Evolutionary conservation across 73 alveolate genomes (phyloP), one percentile per base, ranked within the genome.

Genomic region (Symbiodinium natans): DNA sequence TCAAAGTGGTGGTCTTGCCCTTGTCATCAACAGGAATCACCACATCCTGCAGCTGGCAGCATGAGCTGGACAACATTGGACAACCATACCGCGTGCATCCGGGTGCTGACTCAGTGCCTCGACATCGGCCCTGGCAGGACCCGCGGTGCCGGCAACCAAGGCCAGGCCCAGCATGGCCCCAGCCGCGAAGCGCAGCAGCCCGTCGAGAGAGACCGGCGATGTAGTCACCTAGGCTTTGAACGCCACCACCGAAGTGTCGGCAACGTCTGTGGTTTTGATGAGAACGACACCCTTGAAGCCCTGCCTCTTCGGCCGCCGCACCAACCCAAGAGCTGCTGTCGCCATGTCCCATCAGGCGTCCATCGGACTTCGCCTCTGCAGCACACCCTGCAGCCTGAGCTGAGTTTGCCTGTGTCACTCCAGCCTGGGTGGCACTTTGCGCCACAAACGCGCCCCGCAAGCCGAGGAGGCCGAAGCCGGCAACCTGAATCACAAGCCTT

Each of bases 11-110:
- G 38, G 82, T 29, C 40, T 19, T 68, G 82, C 82, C 82, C 82
- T 74, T 74, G 85, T n/a, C 85, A 74, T 74, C 85, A 27, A 74
- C 43, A 19, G 77, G 77, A 2, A 59, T 59, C 77, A 59, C 77
- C 77, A 59, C 77, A 4, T 59, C 77, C 77, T 59, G 36, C 38
- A 13, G 59, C 59, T 46, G 59, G 59, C 59, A 46, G 59, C n/a
- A n/a, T n/a, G n/a, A n/a, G n/a, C 59, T 46, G 59, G 59, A 13
- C 59, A 46, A 21, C 59, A n/a, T n/a, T n/a, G n/a, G n/a, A n/a
- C n/a, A n/a, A n/a, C n/a, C n/a, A n/a, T n/a, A n/a, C n/a, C n/a
- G n/a, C n/a, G n/a, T n/a, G n/a, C n/a, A n/a, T n/a, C n/a, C n/a
- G n/a, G n/a, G n/a, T n/a, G n/a, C n/a, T n/a, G n/a, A n/a, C n/a